Conservation (phyloP, 192 early-diverging fungal species). For the Linnemannia exigua region DNA sequence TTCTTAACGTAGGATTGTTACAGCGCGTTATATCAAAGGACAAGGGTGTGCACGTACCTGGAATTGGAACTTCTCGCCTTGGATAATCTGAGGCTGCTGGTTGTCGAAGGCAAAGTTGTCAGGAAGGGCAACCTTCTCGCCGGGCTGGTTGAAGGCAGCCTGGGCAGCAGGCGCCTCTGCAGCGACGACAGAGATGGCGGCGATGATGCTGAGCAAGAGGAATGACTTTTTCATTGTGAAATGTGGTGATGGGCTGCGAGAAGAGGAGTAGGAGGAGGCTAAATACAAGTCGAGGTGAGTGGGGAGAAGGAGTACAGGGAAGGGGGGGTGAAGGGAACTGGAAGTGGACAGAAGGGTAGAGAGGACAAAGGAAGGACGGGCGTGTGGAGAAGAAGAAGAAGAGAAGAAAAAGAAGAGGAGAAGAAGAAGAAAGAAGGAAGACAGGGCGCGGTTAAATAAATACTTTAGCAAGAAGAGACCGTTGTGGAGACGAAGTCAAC, state of each 20-base stretch:
- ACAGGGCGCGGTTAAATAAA: too few relatives aligned
- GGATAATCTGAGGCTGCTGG: slow-evolving; percentile 23
- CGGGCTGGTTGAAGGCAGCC: slow-evolving; percentile 40
- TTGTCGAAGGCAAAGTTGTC: slow-evolving; percentile 50
- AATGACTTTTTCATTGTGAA: slow-evolving; percentile 47
- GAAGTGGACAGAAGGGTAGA: not conserved
- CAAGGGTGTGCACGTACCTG: slow-evolving; percentile 23
- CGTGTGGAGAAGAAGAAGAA: slow-evolving; percentile 13
- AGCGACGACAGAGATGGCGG: slow-evolving; percentile 53
- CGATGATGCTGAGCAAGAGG: slow-evolving; percentile 48
- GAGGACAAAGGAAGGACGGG: not conserved
- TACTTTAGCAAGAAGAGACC: not conserved
- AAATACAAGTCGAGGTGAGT: too few relatives aligned
- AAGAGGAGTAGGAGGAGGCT: not conserved
- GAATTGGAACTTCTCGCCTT: slow-evolving; percentile 53
- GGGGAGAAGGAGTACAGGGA: not conserved
- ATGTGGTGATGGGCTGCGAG: not conserved
- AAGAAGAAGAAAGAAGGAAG: not conserved
- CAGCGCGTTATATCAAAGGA: not conserved
- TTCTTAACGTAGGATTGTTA: not conserved
- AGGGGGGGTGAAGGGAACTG: not conserved
- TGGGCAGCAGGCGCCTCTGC: slow-evolving; percentile 48
- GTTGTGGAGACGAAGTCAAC: not conserved
- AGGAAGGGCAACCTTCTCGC: slow-evolving; percentile 38
- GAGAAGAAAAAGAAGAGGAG: not conserved